A percentile compares a stretch with the other conserved stretches of the same genome.
Conservation (phyloP, 176 grass and related monocot genomes). For the Musa acuminata region DNA sequence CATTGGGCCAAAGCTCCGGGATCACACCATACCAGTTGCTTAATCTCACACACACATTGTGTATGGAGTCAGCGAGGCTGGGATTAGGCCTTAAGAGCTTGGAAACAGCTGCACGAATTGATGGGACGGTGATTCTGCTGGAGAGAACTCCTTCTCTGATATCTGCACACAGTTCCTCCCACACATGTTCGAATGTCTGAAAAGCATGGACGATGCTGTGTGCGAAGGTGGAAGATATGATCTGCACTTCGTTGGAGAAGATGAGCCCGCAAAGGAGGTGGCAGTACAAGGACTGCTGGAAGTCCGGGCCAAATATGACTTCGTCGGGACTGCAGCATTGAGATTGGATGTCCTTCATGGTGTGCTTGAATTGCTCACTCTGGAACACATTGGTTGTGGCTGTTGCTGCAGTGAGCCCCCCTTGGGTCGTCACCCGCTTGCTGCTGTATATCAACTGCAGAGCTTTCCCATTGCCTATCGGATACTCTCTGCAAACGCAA, state of each 20-base stretch:
- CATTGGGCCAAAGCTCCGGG: constrained; percentile 71
- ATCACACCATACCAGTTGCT: constrained; percentile 95
- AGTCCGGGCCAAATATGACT: constrained; percentile 70
- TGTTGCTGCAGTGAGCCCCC: constrained; percentile 55
- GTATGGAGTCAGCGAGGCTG: constrained; percentile 49
- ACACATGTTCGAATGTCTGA: constrained; percentile 62
- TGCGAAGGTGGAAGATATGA: constrained; percentile 69
- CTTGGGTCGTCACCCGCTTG: constrained; percentile 52
- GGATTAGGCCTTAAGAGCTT: constrained; percentile 43
- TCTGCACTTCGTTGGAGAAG: constrained; percentile 47
- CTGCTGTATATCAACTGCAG: constrained; percentile 93
- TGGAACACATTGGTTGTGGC: constrained; percentile 82
- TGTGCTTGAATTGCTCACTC: constrained; percentile 48
- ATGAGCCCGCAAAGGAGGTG: constrained; percentile 81
- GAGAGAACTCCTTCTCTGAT: constrained; percentile 53
- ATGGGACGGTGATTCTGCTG: constrained; percentile 28
- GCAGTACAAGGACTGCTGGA: constrained; percentile 80
- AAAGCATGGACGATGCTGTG: constrained; percentile 80
- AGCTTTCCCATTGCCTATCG: constrained; percentile 58
- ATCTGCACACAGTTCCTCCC: constrained; percentile 71
- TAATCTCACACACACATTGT: constrained; percentile 29
- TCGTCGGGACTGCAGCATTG: constrained; percentile 63
- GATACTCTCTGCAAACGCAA: constrained; percentile 50
- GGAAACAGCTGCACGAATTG: constrained; percentile 49
- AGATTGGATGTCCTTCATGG: constrained; percentile 63